Conservation (phyloP, 306 rosid genomes). For the Betula pendula region DNA sequence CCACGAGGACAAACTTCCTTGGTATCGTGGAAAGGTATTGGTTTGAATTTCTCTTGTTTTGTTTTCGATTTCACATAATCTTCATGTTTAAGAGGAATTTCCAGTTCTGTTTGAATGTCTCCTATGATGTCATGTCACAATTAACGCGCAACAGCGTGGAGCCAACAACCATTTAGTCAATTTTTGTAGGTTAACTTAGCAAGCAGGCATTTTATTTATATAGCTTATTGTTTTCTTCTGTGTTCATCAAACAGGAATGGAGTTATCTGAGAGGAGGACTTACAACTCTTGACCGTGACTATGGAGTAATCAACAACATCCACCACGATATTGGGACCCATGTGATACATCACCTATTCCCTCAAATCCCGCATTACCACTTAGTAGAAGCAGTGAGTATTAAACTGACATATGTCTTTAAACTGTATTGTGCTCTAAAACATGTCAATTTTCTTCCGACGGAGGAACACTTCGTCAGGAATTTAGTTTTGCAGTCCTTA, state of each 20-base stretch:
- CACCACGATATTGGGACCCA: slow-evolving; percentile 68
- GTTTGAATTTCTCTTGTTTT: not conserved
- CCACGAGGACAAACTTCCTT: slow-evolving; percentile 87
- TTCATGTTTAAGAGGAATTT: not conserved
- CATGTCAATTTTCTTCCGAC: too few relatives aligned
- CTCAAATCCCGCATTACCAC: slow-evolving; percentile 63
- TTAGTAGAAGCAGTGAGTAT: slow-evolving; percentile 85
- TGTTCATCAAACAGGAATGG: slow-evolving; percentile 53
- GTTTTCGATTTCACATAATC: not conserved
- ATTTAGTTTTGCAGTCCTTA: not conserved
- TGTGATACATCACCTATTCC: slow-evolving; percentile 63
- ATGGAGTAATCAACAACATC: slow-evolving; percentile 65
- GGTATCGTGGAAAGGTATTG: slow-evolving; percentile 94
- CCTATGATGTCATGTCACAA: not conserved
- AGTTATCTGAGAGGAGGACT: slow-evolving; percentile 60
- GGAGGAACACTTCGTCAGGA: too few relatives aligned
- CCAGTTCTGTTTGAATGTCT: not conserved
- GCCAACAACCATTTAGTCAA: not conserved
- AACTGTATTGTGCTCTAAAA: too few relatives aligned
- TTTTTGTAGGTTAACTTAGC: not conserved
- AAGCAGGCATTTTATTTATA: not conserved
- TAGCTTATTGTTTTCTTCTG: not conserved
- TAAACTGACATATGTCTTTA: too few relatives aligned
- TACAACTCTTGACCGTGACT: slow-evolving; percentile 82
- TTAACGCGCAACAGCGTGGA: not conserved